Evolutionary conservation across 2,329 filamentous ascomycete species (phyloP), one percentile per base, ranked within the genome.

Genomic region (Trichoderma guizhouense): DNA sequence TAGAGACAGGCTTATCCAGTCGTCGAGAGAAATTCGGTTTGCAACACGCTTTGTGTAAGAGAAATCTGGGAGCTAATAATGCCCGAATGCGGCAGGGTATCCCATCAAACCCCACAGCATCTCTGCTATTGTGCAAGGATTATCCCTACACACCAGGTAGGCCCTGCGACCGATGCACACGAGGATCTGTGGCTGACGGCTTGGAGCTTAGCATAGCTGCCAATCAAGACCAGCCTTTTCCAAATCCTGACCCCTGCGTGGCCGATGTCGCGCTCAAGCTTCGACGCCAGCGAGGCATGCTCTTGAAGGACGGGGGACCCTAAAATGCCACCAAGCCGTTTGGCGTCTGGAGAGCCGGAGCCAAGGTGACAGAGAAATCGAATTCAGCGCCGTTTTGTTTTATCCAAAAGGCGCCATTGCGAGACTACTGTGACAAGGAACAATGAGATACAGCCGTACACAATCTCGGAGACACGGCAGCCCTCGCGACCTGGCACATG

Each of bases 21-120:
- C 71, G 73, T 55, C 69, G 69, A 73, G 74, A 73, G 74, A 75
- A 51, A 75, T 76, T 70, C 74, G 76, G 76, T 78, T 80, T 79
- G 79, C 79, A 79, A 79, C 77, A 77, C 77, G 74, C 73, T 73
- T 78, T 80, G 78, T 80, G 79, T 80, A 80, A 81, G 78, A 81
- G 79, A 81, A 81, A 80, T 77, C 74, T 69, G 79, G 76, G 79
- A 75, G 65, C 66, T 65, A 43, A 63, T 57, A 47, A 64, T 63
- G 61, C 71, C 68, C 71, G 68, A 71, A 71, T 73, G 61, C 69
- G 72, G 68, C 69, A 73, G 61, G 30, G 53, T 34, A 58, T n/a
- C 67, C 47, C 32, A 36, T 34, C 58, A 21, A 65, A 71, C 68
- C 69, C 72, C 72, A 73, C 72, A 73, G 47, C 69, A 66, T 63